Evolutionary conservation across 306 rosid genomes (phyloP), one percentile per base, ranked within the genome.

Genomic region (Ziziphus jujuba): DNA sequence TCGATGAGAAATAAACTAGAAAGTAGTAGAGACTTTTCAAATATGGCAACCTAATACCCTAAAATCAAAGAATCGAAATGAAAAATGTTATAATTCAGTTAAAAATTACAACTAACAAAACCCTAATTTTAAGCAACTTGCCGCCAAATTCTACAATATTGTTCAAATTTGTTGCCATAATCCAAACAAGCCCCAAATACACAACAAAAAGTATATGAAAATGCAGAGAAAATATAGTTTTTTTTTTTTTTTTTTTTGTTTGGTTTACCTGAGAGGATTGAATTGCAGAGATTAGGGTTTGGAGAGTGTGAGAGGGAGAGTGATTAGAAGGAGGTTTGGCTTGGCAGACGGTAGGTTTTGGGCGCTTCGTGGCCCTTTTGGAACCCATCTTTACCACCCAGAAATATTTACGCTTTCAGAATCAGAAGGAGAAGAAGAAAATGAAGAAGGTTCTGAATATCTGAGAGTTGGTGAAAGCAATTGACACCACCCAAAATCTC

Each of bases 1-100:
- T 62, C 14, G 53, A 52, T 28, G 81, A 79, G 49, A 63, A 33
- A 12, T 67, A 58, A 22, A 74, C 72, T 56, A 76, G 79, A 14
- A 76, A 38, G 7, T 6, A 67, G 28, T 79, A 77, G 66, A 80
- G 49, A n/a, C 54, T 56, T 55, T 74, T 77, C 78, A 83, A 65
- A 51, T 56, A 55, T 25, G 78, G 75, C 19, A 62, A 58, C 65
- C 62, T 69, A 15, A 70, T 12, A 70, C 69, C 84, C 87, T 79
- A 62, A 65, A 65, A 63, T 55, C n/a, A 3, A 11, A 54, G 6
- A 33, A n/a, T 33, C 2, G 5, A 19, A 40, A 19, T 25, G 25
- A 40, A 21, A 20, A 1, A 61, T 9, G 8, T n/a, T 17, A 14
- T 34, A 35, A 49, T 13, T 51, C 47, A 34, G 3, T 6, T 7